Conservation (phyloP, 257 asterid species). For the Mentha longifolia region DNA sequence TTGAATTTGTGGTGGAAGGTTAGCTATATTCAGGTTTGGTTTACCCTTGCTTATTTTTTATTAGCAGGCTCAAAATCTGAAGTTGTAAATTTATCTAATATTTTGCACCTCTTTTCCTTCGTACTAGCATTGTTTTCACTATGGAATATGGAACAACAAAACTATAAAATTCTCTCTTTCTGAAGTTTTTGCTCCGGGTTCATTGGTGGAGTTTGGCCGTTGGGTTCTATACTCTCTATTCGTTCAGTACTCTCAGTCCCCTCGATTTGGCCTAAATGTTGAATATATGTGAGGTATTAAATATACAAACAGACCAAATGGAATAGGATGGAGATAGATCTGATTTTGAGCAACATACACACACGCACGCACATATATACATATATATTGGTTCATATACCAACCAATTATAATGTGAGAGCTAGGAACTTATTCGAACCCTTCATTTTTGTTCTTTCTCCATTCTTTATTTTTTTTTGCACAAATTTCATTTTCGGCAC, state of each 20-base stretch:
- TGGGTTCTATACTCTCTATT: neutral
- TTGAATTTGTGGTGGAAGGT: constrained; percentile 22
- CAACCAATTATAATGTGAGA: too few relatives aligned
- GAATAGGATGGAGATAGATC: too few relatives aligned
- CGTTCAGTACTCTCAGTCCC: neutral
- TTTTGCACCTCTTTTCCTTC: neutral
- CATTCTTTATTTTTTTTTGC: too few relatives aligned
- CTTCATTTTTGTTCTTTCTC: too few relatives aligned
- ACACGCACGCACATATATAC: too few relatives aligned
- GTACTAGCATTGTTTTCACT: neutral
- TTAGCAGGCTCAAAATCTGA: constrained; percentile 26
- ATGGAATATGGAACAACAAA: neutral
- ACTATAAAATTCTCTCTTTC: neutral
- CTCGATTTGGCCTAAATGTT: too few relatives aligned
- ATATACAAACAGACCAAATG: too few relatives aligned
- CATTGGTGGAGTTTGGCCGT: neutral
- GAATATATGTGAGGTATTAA: too few relatives aligned
- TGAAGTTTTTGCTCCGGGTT: neutral
- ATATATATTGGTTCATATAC: too few relatives aligned
- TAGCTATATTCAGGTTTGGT: constrained; percentile 30
- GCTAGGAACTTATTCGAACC: too few relatives aligned
- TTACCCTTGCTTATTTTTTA: constrained; percentile 19
- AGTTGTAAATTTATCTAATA: constrained; percentile 13
- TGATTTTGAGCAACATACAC: too few relatives aligned
- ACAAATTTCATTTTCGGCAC: too few relatives aligned